phyloP scores from a whole-genome alignment of 208 protist species.

The Naegleria gruberi region DNA sequence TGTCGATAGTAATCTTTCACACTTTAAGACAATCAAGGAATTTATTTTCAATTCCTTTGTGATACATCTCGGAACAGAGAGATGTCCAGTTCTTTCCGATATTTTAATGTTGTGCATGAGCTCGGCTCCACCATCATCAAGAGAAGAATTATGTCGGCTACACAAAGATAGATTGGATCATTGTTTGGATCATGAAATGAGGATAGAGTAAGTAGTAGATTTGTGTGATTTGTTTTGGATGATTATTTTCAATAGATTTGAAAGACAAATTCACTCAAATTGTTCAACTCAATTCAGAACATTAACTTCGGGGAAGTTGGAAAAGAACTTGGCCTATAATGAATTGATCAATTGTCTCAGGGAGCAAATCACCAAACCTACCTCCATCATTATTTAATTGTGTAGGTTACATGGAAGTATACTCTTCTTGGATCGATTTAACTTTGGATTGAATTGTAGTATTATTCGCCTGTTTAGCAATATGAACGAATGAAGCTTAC shows the following conservation, averaged over 20 bases:
- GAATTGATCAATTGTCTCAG: too few relatives aligned
- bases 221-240: background rate
- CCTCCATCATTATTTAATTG: too few relatives aligned
- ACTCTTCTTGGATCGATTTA: too few relatives aligned
- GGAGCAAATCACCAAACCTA: too few relatives aligned
- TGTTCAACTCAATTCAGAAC: background rate
- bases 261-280: background rate
- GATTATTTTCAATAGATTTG: background rate
- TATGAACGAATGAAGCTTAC: too few relatives aligned
- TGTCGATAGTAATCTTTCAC: background rate
- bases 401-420: too few relatives aligned
- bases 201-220: background rate
- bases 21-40: background rate
- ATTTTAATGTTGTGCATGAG: background rate
- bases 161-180: background rate
- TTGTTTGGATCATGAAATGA: background rate
- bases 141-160: background rate
- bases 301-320: too few relatives aligned
- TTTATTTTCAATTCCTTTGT: background rate
- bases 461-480: too few relatives aligned
- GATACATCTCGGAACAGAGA: background rate
- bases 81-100: background rate
- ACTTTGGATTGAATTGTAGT: too few relatives aligned
- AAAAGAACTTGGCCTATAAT: too few relatives aligned
- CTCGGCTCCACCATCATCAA: background rate